Conservation (phyloP, 179 eudicot genomes). For the Drosera spatulata region DNA sequence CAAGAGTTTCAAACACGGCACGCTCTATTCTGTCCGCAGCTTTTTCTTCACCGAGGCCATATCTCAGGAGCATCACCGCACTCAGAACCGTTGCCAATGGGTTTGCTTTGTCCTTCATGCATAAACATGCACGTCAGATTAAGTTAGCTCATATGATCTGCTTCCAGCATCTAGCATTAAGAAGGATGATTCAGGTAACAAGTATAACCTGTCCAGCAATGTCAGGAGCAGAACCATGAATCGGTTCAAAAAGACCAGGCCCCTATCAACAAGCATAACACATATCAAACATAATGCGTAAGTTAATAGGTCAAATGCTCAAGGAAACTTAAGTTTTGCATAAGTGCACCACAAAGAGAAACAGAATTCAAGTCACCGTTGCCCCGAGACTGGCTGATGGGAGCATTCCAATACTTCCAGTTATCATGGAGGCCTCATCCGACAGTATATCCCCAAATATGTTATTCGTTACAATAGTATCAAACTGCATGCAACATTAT, state of each 20-base stretch:
- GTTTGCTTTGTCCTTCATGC: constrained; percentile 77
- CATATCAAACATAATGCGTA: no score
- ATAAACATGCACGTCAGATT: constrained; percentile 5
- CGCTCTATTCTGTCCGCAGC: constrained; percentile 79
- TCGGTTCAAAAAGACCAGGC: constrained; percentile 94
- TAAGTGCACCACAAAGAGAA: background rate
- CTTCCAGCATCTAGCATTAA: background rate
- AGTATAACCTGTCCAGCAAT: constrained; percentile 85
- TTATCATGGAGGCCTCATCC: constrained; percentile 93
- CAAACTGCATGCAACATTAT: constrained; percentile 55
- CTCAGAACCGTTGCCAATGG: constrained; percentile 88
- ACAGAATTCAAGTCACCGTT: constrained; percentile 33
- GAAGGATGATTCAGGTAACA: background rate
- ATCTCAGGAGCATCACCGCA: constrained; percentile 94
- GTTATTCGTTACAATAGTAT: constrained; percentile 89
- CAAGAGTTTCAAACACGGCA: constrained; percentile 70
- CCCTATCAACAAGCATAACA: constrained; percentile 33
- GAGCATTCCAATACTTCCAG: constrained; percentile 98
- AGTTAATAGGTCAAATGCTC: no score
- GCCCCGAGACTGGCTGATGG: constrained; percentile 90
- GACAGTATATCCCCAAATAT: constrained; percentile 93
- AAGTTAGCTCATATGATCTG: background rate
- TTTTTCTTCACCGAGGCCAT: constrained; percentile 81
- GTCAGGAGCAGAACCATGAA: constrained; percentile 98
- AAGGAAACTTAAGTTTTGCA: no score